Conservation (phyloP, 164 flowering plant species). For the Chloranthus sessilifolius region DNA sequence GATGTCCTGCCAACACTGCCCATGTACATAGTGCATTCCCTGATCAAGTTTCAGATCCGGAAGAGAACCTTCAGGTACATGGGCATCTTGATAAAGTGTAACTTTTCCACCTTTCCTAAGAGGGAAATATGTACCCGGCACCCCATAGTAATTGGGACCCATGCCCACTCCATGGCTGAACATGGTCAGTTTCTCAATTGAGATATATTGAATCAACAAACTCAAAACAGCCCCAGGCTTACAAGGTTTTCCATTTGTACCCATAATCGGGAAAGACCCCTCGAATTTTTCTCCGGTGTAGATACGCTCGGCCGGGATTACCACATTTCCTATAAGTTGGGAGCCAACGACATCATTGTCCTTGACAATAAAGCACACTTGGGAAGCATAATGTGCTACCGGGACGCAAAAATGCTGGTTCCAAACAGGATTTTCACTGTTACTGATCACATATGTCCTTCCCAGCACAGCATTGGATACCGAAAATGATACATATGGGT, state of each 20-base stretch:
- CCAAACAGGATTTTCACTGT: conserved; percentile 84
- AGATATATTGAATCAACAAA: conserved; percentile 64
- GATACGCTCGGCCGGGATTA: conserved; percentile 71
- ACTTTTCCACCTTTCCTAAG: conserved; percentile 75
- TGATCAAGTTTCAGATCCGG: conserved; percentile 56
- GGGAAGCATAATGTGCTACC: conserved; percentile 81
- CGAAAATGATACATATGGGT: conserved; percentile 75
- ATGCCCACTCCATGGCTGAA: conserved; percentile 69
- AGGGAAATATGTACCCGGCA: conserved; percentile 84
- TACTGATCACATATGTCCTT: conserved; percentile 77
- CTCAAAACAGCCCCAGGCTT: conserved; percentile 64
- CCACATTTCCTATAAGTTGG: conserved; percentile 68
- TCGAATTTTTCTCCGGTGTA: conserved; percentile 50
- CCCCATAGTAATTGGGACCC: conserved; percentile 69
- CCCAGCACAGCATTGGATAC: conserved; percentile 61
- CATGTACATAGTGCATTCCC: conserved; percentile 63
- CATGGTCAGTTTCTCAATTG: conserved; percentile 49
- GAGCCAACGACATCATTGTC: conserved; percentile 86
- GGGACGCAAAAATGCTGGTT: conserved; percentile 74
- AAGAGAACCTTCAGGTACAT: conserved; percentile 76
- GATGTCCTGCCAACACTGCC: conserved; percentile 85
- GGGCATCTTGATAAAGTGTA: conserved; percentile 88
- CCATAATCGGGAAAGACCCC: conserved; percentile 64
- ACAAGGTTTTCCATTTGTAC: conserved; percentile 51
- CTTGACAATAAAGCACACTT: conserved; percentile 69